Conservation (phyloP, 306 rosid species). For the Elaeagnus macrophylla region DNA sequence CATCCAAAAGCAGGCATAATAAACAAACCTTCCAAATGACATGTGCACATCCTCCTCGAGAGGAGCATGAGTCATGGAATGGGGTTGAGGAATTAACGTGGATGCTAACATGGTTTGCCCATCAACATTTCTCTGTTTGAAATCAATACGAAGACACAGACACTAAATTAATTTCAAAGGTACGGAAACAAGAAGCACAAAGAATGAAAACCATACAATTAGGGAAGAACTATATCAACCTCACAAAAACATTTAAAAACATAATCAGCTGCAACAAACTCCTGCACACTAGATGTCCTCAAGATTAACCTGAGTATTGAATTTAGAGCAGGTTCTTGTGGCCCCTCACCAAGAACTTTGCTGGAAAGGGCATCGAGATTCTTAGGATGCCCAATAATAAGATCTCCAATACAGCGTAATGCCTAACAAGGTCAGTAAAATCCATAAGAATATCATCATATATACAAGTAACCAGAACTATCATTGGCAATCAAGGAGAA, state of each 20-base stretch:
- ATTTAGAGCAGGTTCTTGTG: slow-evolving; percentile 81
- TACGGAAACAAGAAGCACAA: slow-evolving; percentile 14
- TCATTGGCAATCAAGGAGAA: background rate
- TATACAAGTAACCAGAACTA: background rate
- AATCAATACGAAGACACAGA: slow-evolving; percentile 6
- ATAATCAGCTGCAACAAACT: slow-evolving; percentile 80
- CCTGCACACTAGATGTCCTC: slow-evolving; percentile 79
- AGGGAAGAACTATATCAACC: slow-evolving; percentile 37
- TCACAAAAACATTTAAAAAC: slow-evolving; percentile 83
- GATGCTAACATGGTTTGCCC: slow-evolving; percentile 91
- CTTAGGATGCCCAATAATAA: slow-evolving; percentile 71
- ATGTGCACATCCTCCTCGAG: slow-evolving; percentile 79
- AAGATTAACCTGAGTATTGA: slow-evolving; percentile 72
- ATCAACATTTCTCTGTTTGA: slow-evolving; percentile 63
- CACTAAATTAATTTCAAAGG: slow-evolving; percentile 8
- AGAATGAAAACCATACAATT: slow-evolving; percentile 1
- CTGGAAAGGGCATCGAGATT: slow-evolving; percentile 66
- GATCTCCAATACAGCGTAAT: slow-evolving; percentile 64
- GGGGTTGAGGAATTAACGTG: slow-evolving; percentile 84
- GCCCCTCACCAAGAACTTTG: slow-evolving; percentile 80
- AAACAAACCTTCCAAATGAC: slow-evolving; percentile 93
- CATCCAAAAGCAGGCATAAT: slow-evolving; percentile 11
- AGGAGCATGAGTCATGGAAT: slow-evolving; percentile 53
- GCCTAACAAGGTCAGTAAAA: slow-evolving; percentile 42
- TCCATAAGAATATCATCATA: slow-evolving; percentile 4